Conservation (phyloP, 768 basidiomycete genomes). For the Mycena haematopus region DNA sequence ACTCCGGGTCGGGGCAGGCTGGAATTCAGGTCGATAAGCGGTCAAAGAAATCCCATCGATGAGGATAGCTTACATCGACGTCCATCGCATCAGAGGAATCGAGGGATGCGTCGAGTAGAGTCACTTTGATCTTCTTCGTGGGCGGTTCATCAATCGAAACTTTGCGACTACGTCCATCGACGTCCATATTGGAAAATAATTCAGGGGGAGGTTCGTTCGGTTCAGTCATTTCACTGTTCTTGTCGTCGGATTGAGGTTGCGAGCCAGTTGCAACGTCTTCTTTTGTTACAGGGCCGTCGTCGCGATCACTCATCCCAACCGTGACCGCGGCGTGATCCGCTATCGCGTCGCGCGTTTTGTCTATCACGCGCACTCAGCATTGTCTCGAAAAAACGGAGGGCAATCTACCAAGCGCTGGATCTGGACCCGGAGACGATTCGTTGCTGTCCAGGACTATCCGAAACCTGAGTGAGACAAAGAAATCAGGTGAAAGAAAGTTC, state of each 20-base stretch:
- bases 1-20: neutral
- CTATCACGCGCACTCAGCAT: neutral
- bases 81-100: conserved; percentile 11
- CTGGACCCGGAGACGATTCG: neutral
- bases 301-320: conserved; percentile 5
- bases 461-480: conserved; percentile 12
- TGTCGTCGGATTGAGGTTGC: conserved; percentile 1
- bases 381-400: neutral
- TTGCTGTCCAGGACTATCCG: neutral
- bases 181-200: conserved; percentile 6
- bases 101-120: neutral
- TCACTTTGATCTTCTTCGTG: neutral
- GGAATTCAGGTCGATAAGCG: neutral
- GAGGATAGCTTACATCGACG: conserved; percentile 8
- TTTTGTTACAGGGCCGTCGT: neutral
- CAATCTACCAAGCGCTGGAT: neutral
- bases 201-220: neutral
- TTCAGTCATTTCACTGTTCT: neutral
- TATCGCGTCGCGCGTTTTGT: neutral
- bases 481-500: neutral
- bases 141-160: neutral
- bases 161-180: conserved; percentile 14
- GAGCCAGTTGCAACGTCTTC: neutral
- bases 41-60: neutral
- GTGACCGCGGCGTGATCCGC: conserved; percentile 13